Evolutionary conservation across 2,329 filamentous ascomycete genomes (phyloP).

Genomic region (Capronia americana): DNA sequence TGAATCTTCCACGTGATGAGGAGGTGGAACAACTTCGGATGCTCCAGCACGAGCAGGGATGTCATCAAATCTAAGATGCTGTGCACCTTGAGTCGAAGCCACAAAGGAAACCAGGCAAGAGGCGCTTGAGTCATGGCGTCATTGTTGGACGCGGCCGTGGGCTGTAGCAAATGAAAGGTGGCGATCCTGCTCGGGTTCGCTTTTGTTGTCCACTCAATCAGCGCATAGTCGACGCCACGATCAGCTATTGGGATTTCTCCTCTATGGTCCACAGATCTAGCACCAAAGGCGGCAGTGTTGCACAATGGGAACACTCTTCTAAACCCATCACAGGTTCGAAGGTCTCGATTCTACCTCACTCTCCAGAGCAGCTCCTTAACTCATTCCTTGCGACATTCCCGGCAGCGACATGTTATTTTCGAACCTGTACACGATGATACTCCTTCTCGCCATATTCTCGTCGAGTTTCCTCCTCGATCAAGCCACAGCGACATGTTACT

Average conservation of each 20-base stretch:
- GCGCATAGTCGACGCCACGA: background rate
- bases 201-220: background rate
- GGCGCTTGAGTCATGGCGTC: background rate
- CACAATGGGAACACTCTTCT: background rate
- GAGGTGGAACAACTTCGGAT: background rate
- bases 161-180: background rate
- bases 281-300: background rate
- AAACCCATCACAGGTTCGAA: background rate
- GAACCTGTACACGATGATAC: background rate
- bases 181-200: background rate
- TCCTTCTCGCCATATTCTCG: background rate
- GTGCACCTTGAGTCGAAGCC: background rate
- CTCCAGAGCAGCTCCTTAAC: background rate
- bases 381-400: background rate
- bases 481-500: conserved; percentile 41
- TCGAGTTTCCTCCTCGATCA: background rate
- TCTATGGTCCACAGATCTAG: background rate
- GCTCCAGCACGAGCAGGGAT: background rate
- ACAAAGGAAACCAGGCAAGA: background rate
- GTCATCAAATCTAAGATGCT: background rate
- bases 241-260: background rate
- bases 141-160: background rate
- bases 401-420: background rate
- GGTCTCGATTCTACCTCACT: background rate
- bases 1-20: background rate